A percentile compares a stretch with the other conserved stretches of the same genome.
These are phyloP conservation scores for Chaetomium globosum DNA, from an alignment of 2,329 filamentous ascomycete genomes.

Conservation along the genomic window DNA sequence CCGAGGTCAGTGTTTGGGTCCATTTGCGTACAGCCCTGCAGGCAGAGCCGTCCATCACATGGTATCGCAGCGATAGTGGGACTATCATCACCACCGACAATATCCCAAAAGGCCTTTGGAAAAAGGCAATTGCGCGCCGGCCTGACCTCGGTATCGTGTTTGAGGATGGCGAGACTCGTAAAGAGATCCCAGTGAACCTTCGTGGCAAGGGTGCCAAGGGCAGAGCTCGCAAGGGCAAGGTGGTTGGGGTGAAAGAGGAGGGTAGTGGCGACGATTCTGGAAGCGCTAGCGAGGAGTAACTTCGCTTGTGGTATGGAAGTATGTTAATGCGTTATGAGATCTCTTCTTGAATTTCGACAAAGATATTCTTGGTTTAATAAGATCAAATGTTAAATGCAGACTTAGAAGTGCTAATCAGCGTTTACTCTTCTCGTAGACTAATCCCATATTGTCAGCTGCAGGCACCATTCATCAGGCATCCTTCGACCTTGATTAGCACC, in stretches of 20 bases:
- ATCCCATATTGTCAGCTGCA: no score
- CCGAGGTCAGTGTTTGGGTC: slow-evolving; percentile 50
- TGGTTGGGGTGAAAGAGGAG: slow-evolving; percentile 30
- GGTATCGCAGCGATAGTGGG: slow-evolving; percentile 46
- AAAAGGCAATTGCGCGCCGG: slow-evolving; percentile 47
- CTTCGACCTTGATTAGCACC: no score
- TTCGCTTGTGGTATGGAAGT: background rate
- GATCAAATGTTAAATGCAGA: no score
- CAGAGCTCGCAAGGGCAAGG: slow-evolving; percentile 46
- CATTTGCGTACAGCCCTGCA: slow-evolving; percentile 44
- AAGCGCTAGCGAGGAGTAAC: slow-evolving; percentile 40
- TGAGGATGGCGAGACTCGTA: slow-evolving; percentile 48
- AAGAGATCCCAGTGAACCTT: slow-evolving; percentile 48
- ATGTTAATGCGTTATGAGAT: background rate
- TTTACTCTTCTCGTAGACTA: no score
- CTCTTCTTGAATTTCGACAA: no score
- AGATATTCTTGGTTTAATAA: no score
- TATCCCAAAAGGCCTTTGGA: slow-evolving; percentile 46
- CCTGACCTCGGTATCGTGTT: slow-evolving; percentile 49
- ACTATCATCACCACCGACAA: slow-evolving; percentile 43
- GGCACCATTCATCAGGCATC: no score
- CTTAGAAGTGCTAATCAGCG: no score
- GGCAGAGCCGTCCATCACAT: slow-evolving; percentile 41
- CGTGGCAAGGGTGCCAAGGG: slow-evolving; percentile 48
- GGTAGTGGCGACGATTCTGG: slow-evolving; percentile 41